Evolutionary conservation across 2,329 filamentous ascomycete species (phyloP).

Genomic region (Paraphaeosphaeria minitans): DNA sequence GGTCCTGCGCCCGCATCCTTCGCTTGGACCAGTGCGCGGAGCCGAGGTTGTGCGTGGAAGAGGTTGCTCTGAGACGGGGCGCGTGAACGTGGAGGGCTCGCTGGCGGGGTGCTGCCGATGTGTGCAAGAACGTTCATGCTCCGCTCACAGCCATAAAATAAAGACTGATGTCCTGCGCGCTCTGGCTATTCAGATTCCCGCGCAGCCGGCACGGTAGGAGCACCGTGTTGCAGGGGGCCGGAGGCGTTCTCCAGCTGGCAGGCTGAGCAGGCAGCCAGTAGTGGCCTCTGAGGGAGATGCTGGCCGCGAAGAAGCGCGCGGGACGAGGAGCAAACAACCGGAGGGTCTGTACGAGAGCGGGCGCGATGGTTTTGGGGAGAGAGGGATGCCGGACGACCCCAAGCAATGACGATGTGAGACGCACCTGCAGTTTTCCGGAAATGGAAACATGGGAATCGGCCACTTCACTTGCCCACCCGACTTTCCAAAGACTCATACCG

Average conservation of each 20-base stretch:
- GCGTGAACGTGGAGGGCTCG: constrained; percentile 58
- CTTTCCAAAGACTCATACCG: constrained; percentile 11
- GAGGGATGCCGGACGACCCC: constrained; percentile 9
- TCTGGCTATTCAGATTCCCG: not conserved
- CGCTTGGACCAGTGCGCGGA: constrained; percentile 25
- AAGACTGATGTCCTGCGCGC: not conserved
- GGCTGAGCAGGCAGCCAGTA: constrained; percentile 10
- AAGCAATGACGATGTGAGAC: constrained; percentile 14
- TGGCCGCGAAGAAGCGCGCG: constrained; percentile 1
- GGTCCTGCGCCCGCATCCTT: constrained; percentile 41
- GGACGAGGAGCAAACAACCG: constrained; percentile 14
- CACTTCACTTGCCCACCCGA: constrained; percentile 8
- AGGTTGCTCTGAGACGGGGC: constrained; percentile 59
- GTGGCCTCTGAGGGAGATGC: constrained; percentile 2
- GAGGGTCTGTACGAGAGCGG: constrained; percentile 18
- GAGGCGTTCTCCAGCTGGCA: constrained; percentile 1
- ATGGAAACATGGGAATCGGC: constrained; percentile 7
- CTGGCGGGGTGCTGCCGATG: constrained; percentile 62
- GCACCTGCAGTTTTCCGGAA: constrained; percentile 4
- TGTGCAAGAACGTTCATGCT: constrained; percentile 95
- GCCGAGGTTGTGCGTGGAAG: constrained; percentile 33
- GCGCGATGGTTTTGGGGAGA: constrained; percentile 16
- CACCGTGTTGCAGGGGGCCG: constrained; percentile 17
- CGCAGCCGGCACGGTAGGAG: constrained; percentile 8
- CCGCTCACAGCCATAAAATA: constrained; percentile 55